Percentiles rank a stretch among this genome's conserved stretches.
Evolutionary conservation across 1,139 yeast species (phyloP).

Genomic region (Magnusiomyces paraingens): DNA sequence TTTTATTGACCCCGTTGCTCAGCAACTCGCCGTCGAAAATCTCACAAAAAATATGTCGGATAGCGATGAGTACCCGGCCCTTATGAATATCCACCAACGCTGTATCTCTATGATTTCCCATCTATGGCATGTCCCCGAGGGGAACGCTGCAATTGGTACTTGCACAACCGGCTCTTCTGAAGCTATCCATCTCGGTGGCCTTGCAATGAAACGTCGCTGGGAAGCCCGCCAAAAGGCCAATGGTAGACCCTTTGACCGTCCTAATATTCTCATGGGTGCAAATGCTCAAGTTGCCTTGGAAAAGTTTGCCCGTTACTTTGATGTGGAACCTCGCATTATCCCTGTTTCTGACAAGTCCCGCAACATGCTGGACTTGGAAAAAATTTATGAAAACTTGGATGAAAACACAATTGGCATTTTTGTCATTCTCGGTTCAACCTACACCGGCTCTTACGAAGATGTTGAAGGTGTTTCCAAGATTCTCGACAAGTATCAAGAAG

Average conservation of each 20-base stretch:
- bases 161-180: constrained; percentile 94
- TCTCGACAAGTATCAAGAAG: constrained; percentile 61
- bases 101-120: constrained; percentile 74
- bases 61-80: constrained; percentile 86
- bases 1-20: constrained; percentile 46
- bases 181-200: constrained; percentile 89
- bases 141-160: constrained; percentile 63
- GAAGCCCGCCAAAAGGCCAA: constrained; percentile 54
- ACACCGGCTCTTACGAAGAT: constrained; percentile 87
- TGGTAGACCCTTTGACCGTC: constrained; percentile 57
- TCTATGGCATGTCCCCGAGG: constrained; percentile 71
- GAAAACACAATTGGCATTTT: constrained; percentile 82
- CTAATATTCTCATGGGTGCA: constrained; percentile 90
- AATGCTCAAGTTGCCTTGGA: constrained; percentile 94
- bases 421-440: constrained; percentile 85
- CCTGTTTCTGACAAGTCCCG: constrained; percentile 55
- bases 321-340: constrained; percentile 75
- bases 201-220: constrained; percentile 89
- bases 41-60: constrained; percentile 85
- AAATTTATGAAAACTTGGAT: constrained; percentile 12
- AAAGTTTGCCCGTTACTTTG: constrained; percentile 89
- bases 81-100: constrained; percentile 72
- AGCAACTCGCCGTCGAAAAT: constrained; percentile 56
- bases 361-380: constrained; percentile 37
- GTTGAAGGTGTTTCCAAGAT: constrained; percentile 54